Base-by-base conservation (phyloP, 768 basidiomycete species). In the Amanita muscaria region DNA sequence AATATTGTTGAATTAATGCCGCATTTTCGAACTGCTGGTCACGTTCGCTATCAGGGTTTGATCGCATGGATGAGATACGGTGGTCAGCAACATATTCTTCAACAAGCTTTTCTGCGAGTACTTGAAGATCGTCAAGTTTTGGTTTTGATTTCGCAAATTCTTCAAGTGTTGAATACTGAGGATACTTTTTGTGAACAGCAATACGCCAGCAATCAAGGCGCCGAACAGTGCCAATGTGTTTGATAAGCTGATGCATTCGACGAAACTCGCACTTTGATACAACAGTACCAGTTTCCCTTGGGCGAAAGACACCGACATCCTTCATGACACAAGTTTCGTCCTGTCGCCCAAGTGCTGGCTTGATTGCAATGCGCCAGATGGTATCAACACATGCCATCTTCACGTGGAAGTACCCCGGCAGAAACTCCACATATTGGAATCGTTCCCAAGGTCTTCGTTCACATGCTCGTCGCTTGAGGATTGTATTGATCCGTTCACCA, bases 191-290 rank as follows among this genome's bases (percentile, higher is more conserved):
- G 49, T 30, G 25, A 29, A 58, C 56, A 0, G 55, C 47, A 6
- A 51, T 2, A 2, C 36, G 14, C 64, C 64, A 69, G 36, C 49
- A 56, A 22, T 64, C 54, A 4, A 67, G 42, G 11, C 46, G 34
- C 0, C 33, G 4, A 6, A 50, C 56, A 15, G 49, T 55, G 0
- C 57, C 58, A 18, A 35, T 44, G 37, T 68, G 53, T 1, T 15
- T 12, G 11, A 66, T 60, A 0, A 61, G 24, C 12, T 64, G 43
- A 33, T 67, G 64, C 56, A 63, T 66, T 8, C 49, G 36, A 0
- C 54, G 49, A 44, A 65, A 67, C 5, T 55, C 56, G 1, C 63
- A 64, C 16, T 63, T 59, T 3, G 54, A 37, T 5, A 21, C 46
- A 39, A 59, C 53, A 15, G 57, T 61, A 0, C 50, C 54, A 0